Percentiles rank a stretch among this genome's conserved stretches.
Evolutionary conservation across 495 filamentous ascomycete genomes (phyloP).

Genomic region (Lasiosphaeria hispida): DNA sequence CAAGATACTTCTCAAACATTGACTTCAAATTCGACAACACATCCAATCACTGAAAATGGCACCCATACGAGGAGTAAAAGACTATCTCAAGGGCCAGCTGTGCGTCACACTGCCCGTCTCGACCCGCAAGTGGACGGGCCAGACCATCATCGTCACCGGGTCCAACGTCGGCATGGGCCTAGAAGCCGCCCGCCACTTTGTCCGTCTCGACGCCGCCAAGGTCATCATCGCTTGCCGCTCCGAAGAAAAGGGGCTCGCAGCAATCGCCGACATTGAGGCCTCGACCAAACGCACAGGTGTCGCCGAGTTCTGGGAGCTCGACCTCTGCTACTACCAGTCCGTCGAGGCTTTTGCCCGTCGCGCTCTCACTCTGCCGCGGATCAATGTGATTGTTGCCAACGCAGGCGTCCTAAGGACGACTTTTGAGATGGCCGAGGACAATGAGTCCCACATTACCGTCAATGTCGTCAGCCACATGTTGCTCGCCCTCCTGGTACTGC

Average conservation of each 20-base stretch:
- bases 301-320: slow-evolving; percentile 51
- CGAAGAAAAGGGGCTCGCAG: slow-evolving; percentile 37
- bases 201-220: slow-evolving; percentile 38
- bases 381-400: slow-evolving; percentile 47
- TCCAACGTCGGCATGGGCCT: slow-evolving; percentile 54
- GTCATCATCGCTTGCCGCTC: slow-evolving; percentile 50
- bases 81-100: background rate
- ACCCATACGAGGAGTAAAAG: background rate
- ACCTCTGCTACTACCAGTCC: slow-evolving; percentile 37
- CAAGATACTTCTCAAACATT: too few species aligned
- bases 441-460: slow-evolving; percentile 49
- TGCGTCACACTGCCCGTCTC: background rate
- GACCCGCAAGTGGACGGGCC: slow-evolving; percentile 13
- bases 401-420: slow-evolving; percentile 30
- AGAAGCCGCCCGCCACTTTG: slow-evolving; percentile 48
- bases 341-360: slow-evolving; percentile 25
- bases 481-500: slow-evolving; percentile 14
- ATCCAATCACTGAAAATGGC: background rate
- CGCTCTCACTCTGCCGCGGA: slow-evolving; percentile 25
- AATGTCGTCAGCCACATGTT: slow-evolving; percentile 39
- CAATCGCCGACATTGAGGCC: slow-evolving; percentile 39
- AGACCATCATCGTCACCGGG: slow-evolving; percentile 54
- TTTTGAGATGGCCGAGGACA: slow-evolving; percentile 8
- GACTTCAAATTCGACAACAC: background rate
- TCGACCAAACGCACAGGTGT: slow-evolving; percentile 43